A percentile compares a stretch with the other conserved stretches of the same genome.
phyloP scores from a whole-genome alignment of 208 protist species.

The Trypanosoma lewisi region DNA sequence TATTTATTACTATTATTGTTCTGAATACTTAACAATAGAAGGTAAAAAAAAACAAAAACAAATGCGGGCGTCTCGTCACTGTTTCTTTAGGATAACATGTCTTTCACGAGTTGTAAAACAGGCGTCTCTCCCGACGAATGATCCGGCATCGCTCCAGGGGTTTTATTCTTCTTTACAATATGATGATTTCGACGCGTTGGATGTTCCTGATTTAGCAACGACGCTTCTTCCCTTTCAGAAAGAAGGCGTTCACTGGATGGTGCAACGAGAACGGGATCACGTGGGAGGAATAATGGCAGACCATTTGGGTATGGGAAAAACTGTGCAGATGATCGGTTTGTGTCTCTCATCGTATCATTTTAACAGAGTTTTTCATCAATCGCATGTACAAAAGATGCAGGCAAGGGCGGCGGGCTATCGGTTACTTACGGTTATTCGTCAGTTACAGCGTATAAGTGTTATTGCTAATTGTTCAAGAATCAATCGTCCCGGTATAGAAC shows the following conservation, averaged over 20 bases:
- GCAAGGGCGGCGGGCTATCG: constrained; percentile 51
- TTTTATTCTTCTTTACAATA: constrained; percentile 88
- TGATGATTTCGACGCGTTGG: constrained; percentile 51
- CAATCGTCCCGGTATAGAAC: constrained; percentile 67
- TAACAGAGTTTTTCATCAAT: constrained; percentile 34
- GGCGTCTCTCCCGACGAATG: constrained; percentile 37
- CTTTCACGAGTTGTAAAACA: constrained; percentile 34
- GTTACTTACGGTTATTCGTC: constrained; percentile 74
- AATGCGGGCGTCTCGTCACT: constrained; percentile 31
- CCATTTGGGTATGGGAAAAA: constrained; percentile 91
- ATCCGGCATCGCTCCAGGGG: constrained; percentile 48
- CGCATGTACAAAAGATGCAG: constrained; percentile 29
- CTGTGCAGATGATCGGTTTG: constrained; percentile 90
- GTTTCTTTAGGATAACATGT: constrained; percentile 28
- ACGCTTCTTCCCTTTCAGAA: constrained; percentile 87
- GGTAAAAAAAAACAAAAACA: background rate
- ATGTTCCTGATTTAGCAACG: constrained; percentile 67
- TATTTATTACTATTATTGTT: background rate
- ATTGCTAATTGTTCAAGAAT: constrained; percentile 82
- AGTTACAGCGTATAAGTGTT: constrained; percentile 81
- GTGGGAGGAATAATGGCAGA: constrained; percentile 90
- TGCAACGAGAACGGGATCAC: constrained; percentile 65
- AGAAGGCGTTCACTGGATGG: constrained; percentile 90
- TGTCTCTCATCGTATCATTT: constrained; percentile 71
- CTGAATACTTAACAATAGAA: too few relatives aligned